phyloP scores from a whole-genome alignment of 192 early-diverging fungal species.

The Chytriomyces sp. region DNA sequence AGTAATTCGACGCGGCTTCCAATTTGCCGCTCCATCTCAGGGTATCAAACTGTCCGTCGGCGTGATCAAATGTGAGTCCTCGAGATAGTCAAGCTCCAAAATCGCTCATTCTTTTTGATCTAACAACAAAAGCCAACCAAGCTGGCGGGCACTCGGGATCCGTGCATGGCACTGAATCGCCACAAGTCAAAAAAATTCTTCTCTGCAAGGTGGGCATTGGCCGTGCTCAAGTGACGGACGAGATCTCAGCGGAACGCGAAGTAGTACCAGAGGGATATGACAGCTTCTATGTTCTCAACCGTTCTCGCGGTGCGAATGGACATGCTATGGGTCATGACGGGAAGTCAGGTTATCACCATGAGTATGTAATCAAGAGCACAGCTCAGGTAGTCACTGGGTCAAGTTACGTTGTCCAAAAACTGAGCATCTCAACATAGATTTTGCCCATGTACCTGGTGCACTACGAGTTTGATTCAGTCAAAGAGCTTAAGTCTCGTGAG shows the following conservation, averaged over 20 bases:
- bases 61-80: conserved; percentile 13
- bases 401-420: no score
- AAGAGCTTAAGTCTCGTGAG: conserved; percentile 54
- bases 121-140: neutral
- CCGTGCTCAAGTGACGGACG: conserved; percentile 44
- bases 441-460: conserved; percentile 58
- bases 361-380: conserved; percentile 55
- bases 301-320: neutral
- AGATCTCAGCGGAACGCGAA: conserved; percentile 32
- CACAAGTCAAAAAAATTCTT: conserved; percentile 30
- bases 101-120: neutral
- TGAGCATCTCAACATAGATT: conserved; percentile 35
- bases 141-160: neutral
- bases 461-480: conserved; percentile 53
- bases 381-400: conserved; percentile 39
- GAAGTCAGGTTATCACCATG: conserved; percentile 44
- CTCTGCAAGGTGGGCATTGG: conserved; percentile 56
- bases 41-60: conserved; percentile 52
- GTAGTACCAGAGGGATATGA: conserved; percentile 60
- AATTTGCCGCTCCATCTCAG: conserved; percentile 41
- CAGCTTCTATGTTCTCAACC: conserved; percentile 56
- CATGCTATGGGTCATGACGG: conserved; percentile 12
- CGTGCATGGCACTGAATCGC: neutral
- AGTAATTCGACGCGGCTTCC: conserved; percentile 57
- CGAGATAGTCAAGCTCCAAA: neutral